Evolutionary conservation across 1,284 basidiomycete species (phyloP).

Genomic region (Tilletia walkeri): DNA sequence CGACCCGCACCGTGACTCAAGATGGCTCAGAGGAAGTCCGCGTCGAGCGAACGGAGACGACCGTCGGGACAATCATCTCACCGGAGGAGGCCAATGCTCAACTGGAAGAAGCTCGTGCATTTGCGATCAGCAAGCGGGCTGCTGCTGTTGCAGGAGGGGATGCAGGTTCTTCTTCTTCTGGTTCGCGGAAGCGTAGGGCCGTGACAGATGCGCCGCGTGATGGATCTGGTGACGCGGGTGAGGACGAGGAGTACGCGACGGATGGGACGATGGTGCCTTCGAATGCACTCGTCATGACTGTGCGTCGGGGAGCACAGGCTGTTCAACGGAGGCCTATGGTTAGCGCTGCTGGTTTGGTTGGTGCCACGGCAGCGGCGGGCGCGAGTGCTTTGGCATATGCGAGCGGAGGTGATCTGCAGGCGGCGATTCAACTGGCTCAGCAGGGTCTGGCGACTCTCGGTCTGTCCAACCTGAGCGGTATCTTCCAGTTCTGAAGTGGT

Average conservation of each 20-base stretch:
- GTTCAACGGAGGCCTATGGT: conserved; percentile 43
- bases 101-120: conserved; percentile 43
- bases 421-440: conserved; percentile 12
- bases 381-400: conserved; percentile 32
- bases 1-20: conserved; percentile 28
- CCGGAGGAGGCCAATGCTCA: conserved; percentile 49
- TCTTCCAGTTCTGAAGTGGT: conserved; percentile 14
- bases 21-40: conserved; percentile 31
- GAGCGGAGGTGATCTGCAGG: conserved; percentile 9
- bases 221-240: conserved; percentile 30
- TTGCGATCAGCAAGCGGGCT: conserved; percentile 43
- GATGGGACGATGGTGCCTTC: conserved; percentile 26
- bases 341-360: conserved; percentile 44
- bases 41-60: conserved; percentile 28
- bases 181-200: conserved; percentile 43
- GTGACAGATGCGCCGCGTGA: conserved; percentile 41
- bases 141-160: conserved; percentile 13
- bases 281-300: neutral
- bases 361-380: conserved; percentile 48
- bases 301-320: conserved; percentile 35
- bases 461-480: conserved; percentile 10
- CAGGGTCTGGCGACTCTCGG: conserved; percentile 2
- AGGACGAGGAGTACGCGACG: conserved; percentile 39
- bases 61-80: conserved; percentile 32
- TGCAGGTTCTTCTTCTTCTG: conserved; percentile 1